Base-by-base conservation (phyloP, 768 basidiomycete genomes). In the Phaffia australis region DNA sequence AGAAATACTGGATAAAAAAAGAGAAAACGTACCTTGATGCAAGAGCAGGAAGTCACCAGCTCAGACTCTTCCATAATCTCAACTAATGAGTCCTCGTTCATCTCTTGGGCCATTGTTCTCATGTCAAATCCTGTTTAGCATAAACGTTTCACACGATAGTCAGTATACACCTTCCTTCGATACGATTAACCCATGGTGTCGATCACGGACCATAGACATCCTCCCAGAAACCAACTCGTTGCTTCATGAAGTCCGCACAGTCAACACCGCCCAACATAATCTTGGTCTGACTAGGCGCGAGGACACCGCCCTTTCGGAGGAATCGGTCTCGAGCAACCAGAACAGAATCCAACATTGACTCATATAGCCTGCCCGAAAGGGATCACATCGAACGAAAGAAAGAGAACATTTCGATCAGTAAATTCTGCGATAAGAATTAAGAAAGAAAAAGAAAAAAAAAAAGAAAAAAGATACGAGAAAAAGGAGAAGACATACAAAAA, bases 311-410 rank as follows among this genome's bases (percentile, higher is more conserved):
- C 0, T 85, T 83, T 57, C 79, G 79, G 42, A 98, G 80, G 78
- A 90, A 97, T 25, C 86, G 82, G 75, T 97, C 91, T 21, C 94
- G 82, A 0, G 94, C 94, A 69, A 79, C 78, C 23, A 99, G 79
- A 21, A 99, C 94, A 1, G 92, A 94, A 76, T 97, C 94, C 46
- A 98, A 82, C 94, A 99, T 97, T 52, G 87, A 89, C 77, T 99
- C 94, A 76, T 97, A 97, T 25, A 97, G 81, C 27, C n/a, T 64
- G 63, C 50, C 50, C 19, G 9, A 35, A 25, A 55, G 7, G 18
- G 52, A 5, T 16, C 27, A 54, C 8, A 54, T n/a, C 14, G 23
- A 29, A 16, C 0, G 15, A 25, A 46, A 51, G n/a, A 63, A 42
- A 18, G 1, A n/a, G 23, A 3, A 4, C 2, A 3, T 50, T 23